Percentiles rank a stretch among this genome's conserved stretches.
These are phyloP conservation scores for Paraphaeosphaeria sporulosa DNA, from an alignment of 2,329 filamentous ascomycete species.

Conservation along the genomic window DNA sequence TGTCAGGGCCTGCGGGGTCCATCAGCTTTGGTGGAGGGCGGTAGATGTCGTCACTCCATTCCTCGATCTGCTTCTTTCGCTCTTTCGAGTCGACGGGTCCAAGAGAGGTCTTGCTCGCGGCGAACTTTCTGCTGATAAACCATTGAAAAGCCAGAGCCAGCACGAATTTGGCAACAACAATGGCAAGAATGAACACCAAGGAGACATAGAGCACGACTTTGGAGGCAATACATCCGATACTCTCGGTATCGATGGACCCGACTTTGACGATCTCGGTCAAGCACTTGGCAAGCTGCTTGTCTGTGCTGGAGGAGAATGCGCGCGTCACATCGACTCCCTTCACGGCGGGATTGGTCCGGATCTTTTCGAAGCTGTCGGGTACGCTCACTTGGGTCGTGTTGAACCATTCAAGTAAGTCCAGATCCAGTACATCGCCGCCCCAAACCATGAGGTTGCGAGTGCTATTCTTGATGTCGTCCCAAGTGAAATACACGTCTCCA, in stretches of 20 bases:
- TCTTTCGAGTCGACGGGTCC: slow-evolving; percentile 77
- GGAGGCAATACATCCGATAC: slow-evolving; percentile 95
- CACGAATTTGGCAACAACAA: slow-evolving; percentile 86
- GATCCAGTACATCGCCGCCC: slow-evolving; percentile 89
- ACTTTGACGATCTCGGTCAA: slow-evolving; percentile 95
- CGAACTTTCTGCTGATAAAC: slow-evolving; percentile 90
- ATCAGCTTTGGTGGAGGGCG: slow-evolving; percentile 83
- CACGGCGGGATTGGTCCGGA: slow-evolving; percentile 74
- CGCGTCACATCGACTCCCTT: slow-evolving; percentile 89
- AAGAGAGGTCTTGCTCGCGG: slow-evolving; percentile 84
- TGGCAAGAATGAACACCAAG: slow-evolving; percentile 86
- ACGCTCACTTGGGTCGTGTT: slow-evolving; percentile 79
- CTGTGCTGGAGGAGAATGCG: slow-evolving; percentile 77
- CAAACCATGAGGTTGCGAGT: slow-evolving; percentile 93
- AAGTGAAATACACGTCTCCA: slow-evolving; percentile 94
- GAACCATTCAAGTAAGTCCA: slow-evolving; percentile 90
- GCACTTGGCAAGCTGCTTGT: slow-evolving; percentile 86
- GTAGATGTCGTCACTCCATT: slow-evolving; percentile 98
- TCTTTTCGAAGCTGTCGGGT: slow-evolving; percentile 78
- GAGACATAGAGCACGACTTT: slow-evolving; percentile 96
- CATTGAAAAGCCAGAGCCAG: slow-evolving; percentile 93
- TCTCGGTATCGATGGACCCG: slow-evolving; percentile 93
- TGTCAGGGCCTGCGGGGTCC: slow-evolving; percentile 73
- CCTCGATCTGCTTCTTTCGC: slow-evolving; percentile 91
- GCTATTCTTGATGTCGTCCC: slow-evolving; percentile 89